Conservation (phyloP, 345 rosid species). For the Laguncularia racemosa region DNA sequence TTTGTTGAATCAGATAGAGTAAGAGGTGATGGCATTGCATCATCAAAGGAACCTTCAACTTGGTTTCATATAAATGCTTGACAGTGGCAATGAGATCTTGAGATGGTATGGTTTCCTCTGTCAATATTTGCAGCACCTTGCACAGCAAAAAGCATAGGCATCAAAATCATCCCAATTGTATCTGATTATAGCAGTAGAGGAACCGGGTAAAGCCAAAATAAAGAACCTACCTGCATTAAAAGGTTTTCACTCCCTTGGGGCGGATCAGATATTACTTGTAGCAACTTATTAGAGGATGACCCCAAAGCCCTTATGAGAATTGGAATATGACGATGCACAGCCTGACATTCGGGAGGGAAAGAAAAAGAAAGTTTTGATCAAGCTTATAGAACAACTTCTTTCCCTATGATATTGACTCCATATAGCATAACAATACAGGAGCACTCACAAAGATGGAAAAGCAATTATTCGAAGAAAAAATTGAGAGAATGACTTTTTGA, state of each 20-base stretch:
- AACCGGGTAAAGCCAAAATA: neutral
- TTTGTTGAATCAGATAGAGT: neutral
- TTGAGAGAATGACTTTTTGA: too few species aligned
- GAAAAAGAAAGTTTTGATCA: neutral
- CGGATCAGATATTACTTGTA: constrained; percentile 78
- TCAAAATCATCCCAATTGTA: too few species aligned
- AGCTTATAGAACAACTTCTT: too few species aligned
- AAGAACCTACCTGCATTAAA: constrained; percentile 57
- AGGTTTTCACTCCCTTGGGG: constrained; percentile 98
- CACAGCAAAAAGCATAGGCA: constrained; percentile 14
- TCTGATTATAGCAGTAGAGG: too few species aligned
- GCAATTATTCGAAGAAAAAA: too few species aligned
- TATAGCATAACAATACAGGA: too few species aligned
- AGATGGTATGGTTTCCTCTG: constrained; percentile 76
- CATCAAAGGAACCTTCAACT: constrained; percentile 57
- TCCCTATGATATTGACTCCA: too few species aligned
- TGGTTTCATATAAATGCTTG: constrained; percentile 86
- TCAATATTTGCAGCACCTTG: constrained; percentile 90
- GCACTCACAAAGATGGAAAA: too few species aligned
- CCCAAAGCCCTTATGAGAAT: constrained; percentile 77
- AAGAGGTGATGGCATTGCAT: constrained; percentile 7
- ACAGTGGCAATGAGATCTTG: constrained; percentile 71
- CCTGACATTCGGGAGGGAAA: constrained; percentile 33
- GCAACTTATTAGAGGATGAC: constrained; percentile 70
- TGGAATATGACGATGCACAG: constrained; percentile 90